phyloP scores from a whole-genome alignment of 257 asterid species.

The Solanum stenotomum region DNA sequence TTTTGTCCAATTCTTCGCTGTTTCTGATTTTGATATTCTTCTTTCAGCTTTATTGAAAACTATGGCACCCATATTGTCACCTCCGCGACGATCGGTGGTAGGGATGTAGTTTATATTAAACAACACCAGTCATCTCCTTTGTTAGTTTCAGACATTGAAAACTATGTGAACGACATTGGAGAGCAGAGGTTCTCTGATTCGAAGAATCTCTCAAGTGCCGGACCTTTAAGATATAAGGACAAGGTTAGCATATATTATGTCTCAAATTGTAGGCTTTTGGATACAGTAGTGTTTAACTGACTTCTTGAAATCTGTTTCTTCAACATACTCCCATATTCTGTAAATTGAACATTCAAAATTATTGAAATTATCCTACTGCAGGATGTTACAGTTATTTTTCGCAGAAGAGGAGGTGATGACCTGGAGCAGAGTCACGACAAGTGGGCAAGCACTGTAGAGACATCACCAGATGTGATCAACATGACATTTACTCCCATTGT shows the following conservation, averaged over 20 bases:
- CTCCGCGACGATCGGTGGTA: constrained; percentile 93
- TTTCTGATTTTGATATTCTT: constrained; percentile 16
- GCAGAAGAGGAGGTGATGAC: constrained; percentile 99
- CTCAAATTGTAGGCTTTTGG: not conserved
- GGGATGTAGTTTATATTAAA: constrained; percentile 76
- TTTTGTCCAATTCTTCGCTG: not conserved
- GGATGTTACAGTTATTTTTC: constrained; percentile 97
- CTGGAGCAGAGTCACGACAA: constrained; percentile 93
- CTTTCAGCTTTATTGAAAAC: constrained; percentile 89
- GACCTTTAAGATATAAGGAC: constrained; percentile 87
- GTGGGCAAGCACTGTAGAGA: constrained; percentile 86
- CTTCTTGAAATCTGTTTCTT: not conserved
- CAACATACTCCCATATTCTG: not conserved
- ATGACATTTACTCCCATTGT: constrained; percentile 91
- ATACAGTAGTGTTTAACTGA: not conserved
- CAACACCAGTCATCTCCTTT: constrained; percentile 95
- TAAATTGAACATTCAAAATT: not conserved
- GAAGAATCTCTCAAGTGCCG: constrained; percentile 57
- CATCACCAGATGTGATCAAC: constrained; percentile 91
- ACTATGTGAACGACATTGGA: constrained; percentile 77
- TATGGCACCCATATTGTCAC: constrained; percentile 96
- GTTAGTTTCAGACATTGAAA: constrained; percentile 58
- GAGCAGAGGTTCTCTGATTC: constrained; percentile 86
- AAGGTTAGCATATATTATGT: constrained; percentile 51
- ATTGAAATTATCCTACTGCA: constrained; percentile 27